Percentiles rank a stretch among this genome's conserved stretches.
These are phyloP conservation scores for Trypanosoma congolense DNA, from an alignment of 208 protist genomes.

Conservation along the genomic window DNA sequence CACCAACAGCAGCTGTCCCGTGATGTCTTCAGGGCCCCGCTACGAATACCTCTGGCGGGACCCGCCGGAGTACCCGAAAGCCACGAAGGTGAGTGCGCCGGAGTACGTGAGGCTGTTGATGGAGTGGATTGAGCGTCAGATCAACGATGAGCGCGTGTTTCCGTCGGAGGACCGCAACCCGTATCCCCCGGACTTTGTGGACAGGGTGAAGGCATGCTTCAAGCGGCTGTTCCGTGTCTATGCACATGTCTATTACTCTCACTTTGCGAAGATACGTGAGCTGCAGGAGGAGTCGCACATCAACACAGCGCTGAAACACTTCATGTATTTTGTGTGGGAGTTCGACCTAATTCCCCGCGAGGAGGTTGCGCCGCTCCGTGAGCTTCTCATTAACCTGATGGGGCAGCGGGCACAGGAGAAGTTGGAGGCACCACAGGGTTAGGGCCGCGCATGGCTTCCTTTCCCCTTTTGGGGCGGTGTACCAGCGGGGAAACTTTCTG, in stretches of 20 bases:
- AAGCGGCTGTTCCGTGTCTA: conserved; percentile 98
- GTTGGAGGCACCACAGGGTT: conserved; percentile 22
- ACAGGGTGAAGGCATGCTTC: conserved; percentile 95
- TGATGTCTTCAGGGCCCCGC: conserved; percentile 94
- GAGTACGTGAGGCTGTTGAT: conserved; percentile 98
- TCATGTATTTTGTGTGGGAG: conserved; percentile 90
- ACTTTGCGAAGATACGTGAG: conserved; percentile 93
- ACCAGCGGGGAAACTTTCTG: too few species aligned
- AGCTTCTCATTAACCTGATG: conserved; percentile 82
- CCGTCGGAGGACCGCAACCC: conserved; percentile 90
- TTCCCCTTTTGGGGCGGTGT: neutral
- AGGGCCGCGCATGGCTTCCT: neutral
- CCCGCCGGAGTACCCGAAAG: conserved; percentile 92
- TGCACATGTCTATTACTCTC: conserved; percentile 98
- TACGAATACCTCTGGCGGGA: conserved; percentile 98
- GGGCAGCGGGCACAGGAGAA: conserved; percentile 75
- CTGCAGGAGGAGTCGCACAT: conserved; percentile 96
- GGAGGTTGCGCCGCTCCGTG: conserved; percentile 73
- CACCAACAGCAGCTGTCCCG: conserved; percentile 90
- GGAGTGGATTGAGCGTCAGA: conserved; percentile 96
- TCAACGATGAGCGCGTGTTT: conserved; percentile 97
- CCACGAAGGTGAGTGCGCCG: conserved; percentile 93
- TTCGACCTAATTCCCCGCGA: conserved; percentile 81
- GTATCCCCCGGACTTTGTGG: conserved; percentile 81
- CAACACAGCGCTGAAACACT: conserved; percentile 96